Evolutionary conservation across 2,329 filamentous ascomycete genomes (phyloP), one percentile per base, ranked within the genome.

Genomic region (Chaetothyriales sp.): DNA sequence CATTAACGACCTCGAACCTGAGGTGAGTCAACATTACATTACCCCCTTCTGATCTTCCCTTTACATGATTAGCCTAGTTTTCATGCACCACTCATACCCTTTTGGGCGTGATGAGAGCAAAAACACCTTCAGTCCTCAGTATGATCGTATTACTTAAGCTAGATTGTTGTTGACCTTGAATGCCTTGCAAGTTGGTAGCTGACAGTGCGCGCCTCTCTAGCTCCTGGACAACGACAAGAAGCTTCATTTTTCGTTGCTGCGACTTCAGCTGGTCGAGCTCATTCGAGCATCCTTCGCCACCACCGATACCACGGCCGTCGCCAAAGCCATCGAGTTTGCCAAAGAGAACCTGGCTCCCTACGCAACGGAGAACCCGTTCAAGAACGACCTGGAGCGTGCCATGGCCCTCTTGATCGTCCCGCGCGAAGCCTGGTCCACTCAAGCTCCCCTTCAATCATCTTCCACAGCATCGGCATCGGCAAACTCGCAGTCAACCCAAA

Each of bases 11-110:
- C 73, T 94, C 33, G 87, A 95, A 60, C 86, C 89, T 60, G 82
- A 92, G 79, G 92, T 98, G 82, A 71, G 86, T 67, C 25, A 29
- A 55, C 51, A 44, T 54, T 47, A 46, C 45, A 2, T 15, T 52
- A 48, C 49, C n/a, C n/a, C n/a, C n/a, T n/a, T n/a, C 50, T 44
- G 47, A 44, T 50, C 29, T 53, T 47, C 40, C 60, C 54, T 73
- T 79, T 77, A 78, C 71, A 89, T 92, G 92, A 98, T 98, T 95
- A 95, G 76, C 86, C 33, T 76, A 78, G 77, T 85, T 77, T 82
- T 94, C 90, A 98, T 98, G 92, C 92, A 98, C 92, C 92, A 98
- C 92, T 89, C 92, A 88, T 92, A 97, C 76, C 76, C 77, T 81
- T 82, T 79, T 75, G 76, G 82, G 80, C 71, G 80, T 92, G 92